Percentiles rank a stretch among this genome's conserved stretches.
These are phyloP conservation scores for Cinnamomum chago DNA, from an alignment of 164 flowering plant genomes.

Conservation along the genomic window DNA sequence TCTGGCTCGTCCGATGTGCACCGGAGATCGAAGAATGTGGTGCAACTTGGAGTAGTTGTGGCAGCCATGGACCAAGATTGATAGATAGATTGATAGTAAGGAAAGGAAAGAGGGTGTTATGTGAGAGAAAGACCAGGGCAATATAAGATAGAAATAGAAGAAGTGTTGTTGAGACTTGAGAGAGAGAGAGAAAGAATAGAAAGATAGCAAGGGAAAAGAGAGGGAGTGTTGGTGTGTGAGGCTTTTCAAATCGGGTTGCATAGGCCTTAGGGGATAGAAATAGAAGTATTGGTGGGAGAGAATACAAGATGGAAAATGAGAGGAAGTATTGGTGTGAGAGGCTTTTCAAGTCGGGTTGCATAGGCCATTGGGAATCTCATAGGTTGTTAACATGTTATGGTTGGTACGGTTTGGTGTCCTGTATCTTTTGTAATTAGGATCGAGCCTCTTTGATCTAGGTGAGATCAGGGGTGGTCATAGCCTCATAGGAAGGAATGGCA, in stretches of 20 bases:
- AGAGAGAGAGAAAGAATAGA: no score
- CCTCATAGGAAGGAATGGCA: no score
- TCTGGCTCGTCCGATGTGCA: conserved; percentile 27
- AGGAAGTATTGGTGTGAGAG: neutral
- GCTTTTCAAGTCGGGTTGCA: neutral
- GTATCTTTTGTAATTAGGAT: neutral
- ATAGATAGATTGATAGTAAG: neutral
- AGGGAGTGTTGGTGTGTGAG: neutral
- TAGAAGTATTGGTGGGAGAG: neutral
- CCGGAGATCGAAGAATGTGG: conserved; percentile 33
- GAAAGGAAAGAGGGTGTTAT: neutral
- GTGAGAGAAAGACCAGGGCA: neutral
- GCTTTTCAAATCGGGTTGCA: neutral
- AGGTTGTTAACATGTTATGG: neutral
- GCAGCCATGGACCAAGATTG: conserved; percentile 27
- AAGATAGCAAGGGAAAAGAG: neutral
- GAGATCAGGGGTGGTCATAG: no score
- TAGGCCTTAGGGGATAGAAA: neutral
- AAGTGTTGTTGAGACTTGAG: neutral
- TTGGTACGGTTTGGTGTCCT: neutral
- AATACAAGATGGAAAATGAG: neutral
- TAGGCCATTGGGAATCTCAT: neutral
- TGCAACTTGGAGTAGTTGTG: conserved; percentile 29
- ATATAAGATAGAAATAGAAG: no score
- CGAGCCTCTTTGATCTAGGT: neutral